These are phyloP conservation scores for Xerocomellus amylosporus DNA, from an alignment of 768 basidiomycete species.

Conservation along the genomic window DNA sequence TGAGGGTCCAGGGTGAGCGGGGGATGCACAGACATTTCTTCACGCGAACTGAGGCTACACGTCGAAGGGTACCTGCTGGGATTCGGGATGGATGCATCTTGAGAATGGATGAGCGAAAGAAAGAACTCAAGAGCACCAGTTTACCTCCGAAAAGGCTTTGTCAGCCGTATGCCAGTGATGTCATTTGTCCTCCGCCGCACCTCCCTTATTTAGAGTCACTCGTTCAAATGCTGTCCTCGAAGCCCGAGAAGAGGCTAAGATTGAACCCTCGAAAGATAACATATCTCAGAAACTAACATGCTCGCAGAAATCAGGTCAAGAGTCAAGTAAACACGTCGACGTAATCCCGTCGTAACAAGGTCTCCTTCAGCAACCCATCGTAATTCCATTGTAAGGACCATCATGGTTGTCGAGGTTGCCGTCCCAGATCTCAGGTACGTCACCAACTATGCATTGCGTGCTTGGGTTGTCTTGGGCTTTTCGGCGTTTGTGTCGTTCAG, in stretches of 20 bases:
- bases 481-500: neutral
- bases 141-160: neutral
- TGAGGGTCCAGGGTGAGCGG: neutral
- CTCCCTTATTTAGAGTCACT: neutral
- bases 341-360: neutral
- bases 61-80: neutral
- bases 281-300: neutral
- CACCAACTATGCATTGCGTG: constrained; percentile 24
- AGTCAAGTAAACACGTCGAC: neutral
- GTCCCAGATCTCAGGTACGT: constrained; percentile 41
- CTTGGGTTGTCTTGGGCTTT: constrained; percentile 59
- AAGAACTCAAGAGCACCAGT: neutral
- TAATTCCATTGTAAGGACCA: constrained; percentile 35
- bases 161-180: neutral
- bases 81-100: neutral
- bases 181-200: neutral
- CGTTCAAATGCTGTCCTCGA: neutral
- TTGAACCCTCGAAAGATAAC: neutral
- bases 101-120: neutral
- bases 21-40: neutral
- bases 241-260: neutral
- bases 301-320: neutral
- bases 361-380: constrained; percentile 24
- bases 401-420: constrained; percentile 44
- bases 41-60: neutral